phyloP scores from a whole-genome alignment of 805 yeast species.

The Metschnikowia baotianmanensis region DNA sequence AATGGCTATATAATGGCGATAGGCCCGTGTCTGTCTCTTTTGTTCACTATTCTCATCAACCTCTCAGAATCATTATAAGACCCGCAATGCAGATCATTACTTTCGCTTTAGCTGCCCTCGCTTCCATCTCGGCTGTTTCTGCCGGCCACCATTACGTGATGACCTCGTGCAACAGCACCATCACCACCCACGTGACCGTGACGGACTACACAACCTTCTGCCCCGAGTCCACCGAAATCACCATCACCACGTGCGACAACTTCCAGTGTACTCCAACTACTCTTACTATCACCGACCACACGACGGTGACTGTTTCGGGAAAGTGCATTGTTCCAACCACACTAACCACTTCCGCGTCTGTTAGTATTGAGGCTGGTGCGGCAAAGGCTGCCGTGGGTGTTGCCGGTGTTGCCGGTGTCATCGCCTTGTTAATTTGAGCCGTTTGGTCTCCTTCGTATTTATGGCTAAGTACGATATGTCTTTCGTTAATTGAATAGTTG shows the following conservation, averaged over 20 bases:
- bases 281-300: conserved; percentile 30
- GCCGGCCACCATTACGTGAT: neutral
- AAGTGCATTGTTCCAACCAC: conserved; percentile 22
- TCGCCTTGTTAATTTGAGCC: neutral
- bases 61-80: neutral
- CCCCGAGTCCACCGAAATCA: conserved; percentile 32
- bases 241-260: conserved; percentile 32
- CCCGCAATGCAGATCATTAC: neutral
- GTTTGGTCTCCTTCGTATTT: neutral
- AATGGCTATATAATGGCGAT: no score
- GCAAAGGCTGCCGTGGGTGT: conserved; percentile 1
- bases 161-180: neutral
- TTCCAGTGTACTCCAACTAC: conserved; percentile 25
- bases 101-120: neutral
- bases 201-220: conserved; percentile 40
- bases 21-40: neutral
- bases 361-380: neutral
- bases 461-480: neutral
- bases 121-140: neutral
- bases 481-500: neutral
- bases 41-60: neutral
- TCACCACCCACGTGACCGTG: conserved; percentile 31
- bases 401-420: neutral
- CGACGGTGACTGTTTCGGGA: conserved; percentile 34
- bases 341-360: neutral